phyloP scores from a whole-genome alignment of 208 protist genomes.

The Leishmania lainsoni region DNA sequence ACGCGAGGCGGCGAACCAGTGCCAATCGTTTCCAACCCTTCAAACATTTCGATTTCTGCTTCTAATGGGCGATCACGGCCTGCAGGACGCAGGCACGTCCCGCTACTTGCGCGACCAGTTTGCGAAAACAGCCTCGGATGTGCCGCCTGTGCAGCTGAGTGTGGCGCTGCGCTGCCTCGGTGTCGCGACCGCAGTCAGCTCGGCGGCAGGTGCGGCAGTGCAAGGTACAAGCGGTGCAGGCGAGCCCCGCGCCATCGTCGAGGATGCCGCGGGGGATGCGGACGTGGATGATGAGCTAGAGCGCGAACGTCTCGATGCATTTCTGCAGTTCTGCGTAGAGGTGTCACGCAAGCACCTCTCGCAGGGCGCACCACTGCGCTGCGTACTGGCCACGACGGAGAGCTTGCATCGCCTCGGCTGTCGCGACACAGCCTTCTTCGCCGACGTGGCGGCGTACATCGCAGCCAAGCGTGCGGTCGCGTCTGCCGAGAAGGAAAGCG shows the following conservation, averaged over 20 bases:
- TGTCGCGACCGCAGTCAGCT: background rate
- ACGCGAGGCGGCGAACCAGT: slow-evolving; percentile 59
- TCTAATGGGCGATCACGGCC: slow-evolving; percentile 55
- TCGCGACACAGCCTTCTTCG: slow-evolving; percentile 46
- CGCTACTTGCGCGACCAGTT: slow-evolving; percentile 73
- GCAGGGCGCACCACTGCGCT: slow-evolving; percentile 48
- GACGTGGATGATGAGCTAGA: slow-evolving; percentile 30
- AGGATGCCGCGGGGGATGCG: background rate
- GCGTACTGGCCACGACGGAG: slow-evolving; percentile 48
- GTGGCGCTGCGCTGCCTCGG: slow-evolving; percentile 71
- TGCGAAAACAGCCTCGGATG: slow-evolving; percentile 63
- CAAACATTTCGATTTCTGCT: slow-evolving; percentile 83
- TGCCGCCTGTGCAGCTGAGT: slow-evolving; percentile 80
- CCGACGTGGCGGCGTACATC: slow-evolving; percentile 58
- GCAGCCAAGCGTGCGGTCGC: slow-evolving; percentile 27
- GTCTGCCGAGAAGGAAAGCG: slow-evolving; percentile 36
- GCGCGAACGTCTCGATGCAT: slow-evolving; percentile 39
- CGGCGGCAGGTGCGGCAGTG: slow-evolving; percentile 10
- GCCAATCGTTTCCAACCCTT: slow-evolving; percentile 55
- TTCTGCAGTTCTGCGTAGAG: slow-evolving; percentile 63
- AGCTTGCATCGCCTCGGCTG: slow-evolving; percentile 59
- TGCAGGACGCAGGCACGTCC: slow-evolving; percentile 45
- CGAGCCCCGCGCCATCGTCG: background rate
- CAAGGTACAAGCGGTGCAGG: background rate
- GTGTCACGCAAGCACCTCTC: slow-evolving; percentile 46